Evolutionary conservation across 179 eudicot species (phyloP), one percentile per base, ranked within the genome.

Genomic region (Gypsophila paniculata): DNA sequence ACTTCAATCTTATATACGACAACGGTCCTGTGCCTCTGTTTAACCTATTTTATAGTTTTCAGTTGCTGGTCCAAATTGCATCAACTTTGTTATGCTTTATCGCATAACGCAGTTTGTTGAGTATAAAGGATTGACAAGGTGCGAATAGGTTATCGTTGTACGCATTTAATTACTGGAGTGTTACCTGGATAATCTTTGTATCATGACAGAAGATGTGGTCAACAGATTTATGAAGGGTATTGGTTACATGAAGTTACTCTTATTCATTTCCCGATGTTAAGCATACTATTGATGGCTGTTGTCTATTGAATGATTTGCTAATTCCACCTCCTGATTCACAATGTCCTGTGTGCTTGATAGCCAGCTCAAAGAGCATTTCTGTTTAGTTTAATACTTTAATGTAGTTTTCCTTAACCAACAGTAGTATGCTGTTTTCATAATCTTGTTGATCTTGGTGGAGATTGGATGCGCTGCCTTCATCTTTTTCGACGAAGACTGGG

Each of bases 371-470:
- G 52, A 46, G 52, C 52, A 46, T 46, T 64, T 39, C 0, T 46
- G 39, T 34, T 51, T 6, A 76, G 34, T 64, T 25, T 71, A 18
- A n/a, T n/a, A n/a, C n/a, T n/a, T n/a, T n/a, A n/a, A n/a, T 68
- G 4, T 69, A 32, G 44, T 57, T 44, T 70, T 79, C 97, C 97
- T 94, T 91, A 84, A 91, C 75, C 12, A 51, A 68, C 19, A 44
- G 61, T 79, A 94, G 99, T 94, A 88, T 83, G 85, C 97, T 54
- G 72, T 90, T 13, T 75, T 91, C 77, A 78, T 94, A 71, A 42
- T 91, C 74, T 74, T 94, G 85, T 83, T 94, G 83, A 90, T 94
- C 82, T 81, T 94, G 81, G 80, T 84, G 65, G 96, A 94, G 86
- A 83, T 84, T 72, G 99, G 90, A 75, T 79, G 83, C 71, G 97